Conservation (phyloP, 2,329 filamentous ascomycete species). For the Aquanectria penicillioides region DNA sequence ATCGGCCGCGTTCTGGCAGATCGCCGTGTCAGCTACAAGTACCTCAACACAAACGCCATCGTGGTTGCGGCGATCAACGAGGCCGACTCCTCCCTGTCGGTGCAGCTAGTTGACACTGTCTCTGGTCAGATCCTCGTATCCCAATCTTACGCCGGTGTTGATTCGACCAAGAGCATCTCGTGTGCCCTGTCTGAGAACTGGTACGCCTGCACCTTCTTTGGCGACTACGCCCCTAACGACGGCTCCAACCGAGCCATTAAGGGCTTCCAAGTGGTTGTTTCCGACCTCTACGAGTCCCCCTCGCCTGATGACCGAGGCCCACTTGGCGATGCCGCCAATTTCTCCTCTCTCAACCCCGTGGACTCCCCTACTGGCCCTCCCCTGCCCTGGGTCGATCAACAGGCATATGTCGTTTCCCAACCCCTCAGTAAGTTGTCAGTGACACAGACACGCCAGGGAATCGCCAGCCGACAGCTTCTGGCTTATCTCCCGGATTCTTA, state of each 20-base stretch:
- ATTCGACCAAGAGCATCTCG: slow-evolving; percentile 76
- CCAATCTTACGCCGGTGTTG: slow-evolving; percentile 76
- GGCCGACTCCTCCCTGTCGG: slow-evolving; percentile 66
- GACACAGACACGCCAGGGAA: slow-evolving; percentile 91
- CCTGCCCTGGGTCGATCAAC: slow-evolving; percentile 80
- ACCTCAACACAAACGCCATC: slow-evolving; percentile 87
- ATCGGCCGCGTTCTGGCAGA: slow-evolving; percentile 95
- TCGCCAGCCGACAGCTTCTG: slow-evolving; percentile 84
- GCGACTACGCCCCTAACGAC: slow-evolving; percentile 67
- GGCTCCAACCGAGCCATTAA: slow-evolving; percentile 69
- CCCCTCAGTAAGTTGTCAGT: slow-evolving; percentile 84
- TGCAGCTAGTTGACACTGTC: slow-evolving; percentile 86
- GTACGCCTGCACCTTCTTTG: slow-evolving; percentile 87
- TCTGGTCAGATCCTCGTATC: slow-evolving; percentile 84
- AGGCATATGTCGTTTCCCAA: slow-evolving; percentile 83
- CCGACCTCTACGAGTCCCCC: slow-evolving; percentile 90
- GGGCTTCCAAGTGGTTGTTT: slow-evolving; percentile 86
- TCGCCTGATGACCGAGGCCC: slow-evolving; percentile 85
- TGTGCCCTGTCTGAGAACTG: slow-evolving; percentile 93
- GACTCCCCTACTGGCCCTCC: slow-evolving; percentile 64
- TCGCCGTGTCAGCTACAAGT: slow-evolving; percentile 96
- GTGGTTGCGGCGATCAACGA: slow-evolving; percentile 77
- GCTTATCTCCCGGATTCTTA: slow-evolving; percentile 79
- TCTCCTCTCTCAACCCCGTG: slow-evolving; percentile 78
- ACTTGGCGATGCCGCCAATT: slow-evolving; percentile 75